Evolutionary conservation across 345 rosid species (phyloP).

Genomic region (Heritiera littoralis): DNA sequence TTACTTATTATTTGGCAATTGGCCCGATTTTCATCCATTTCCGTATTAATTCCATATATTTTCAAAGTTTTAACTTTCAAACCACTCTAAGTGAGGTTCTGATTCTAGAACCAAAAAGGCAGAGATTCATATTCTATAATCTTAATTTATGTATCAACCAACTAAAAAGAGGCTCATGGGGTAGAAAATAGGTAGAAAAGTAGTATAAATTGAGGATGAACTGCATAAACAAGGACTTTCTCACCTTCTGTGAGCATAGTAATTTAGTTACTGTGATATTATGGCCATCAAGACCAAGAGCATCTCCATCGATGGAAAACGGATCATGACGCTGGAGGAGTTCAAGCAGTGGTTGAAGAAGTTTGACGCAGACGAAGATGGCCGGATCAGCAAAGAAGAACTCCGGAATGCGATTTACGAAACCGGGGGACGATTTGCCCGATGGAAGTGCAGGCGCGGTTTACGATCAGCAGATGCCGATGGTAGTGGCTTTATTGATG

Average conservation of each 20-base stretch:
- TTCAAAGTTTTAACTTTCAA: too few relatives aligned
- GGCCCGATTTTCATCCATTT: too few relatives aligned
- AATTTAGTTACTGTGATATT: not conserved
- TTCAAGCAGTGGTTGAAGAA: conserved; percentile 16
- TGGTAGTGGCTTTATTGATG: not conserved
- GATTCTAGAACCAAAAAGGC: not conserved
- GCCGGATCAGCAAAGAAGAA: conserved; percentile 2
- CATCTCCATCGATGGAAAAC: conserved; percentile 7
- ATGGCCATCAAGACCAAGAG: conserved; percentile 11
- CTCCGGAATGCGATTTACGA: not conserved
- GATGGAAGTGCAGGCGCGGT: not conserved
- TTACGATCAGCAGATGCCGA: not conserved
- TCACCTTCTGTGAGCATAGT: not conserved
- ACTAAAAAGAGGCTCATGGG: not conserved
- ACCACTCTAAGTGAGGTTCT: not conserved
- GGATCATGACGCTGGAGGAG: not conserved
- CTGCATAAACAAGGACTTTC: not conserved
- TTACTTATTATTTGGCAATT: too few relatives aligned
- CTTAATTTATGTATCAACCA: not conserved
- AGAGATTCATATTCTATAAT: not conserved
- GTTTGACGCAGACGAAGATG: conserved; percentile 1
- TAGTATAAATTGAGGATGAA: not conserved
- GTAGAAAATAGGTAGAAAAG: not conserved
- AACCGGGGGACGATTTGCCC: not conserved
- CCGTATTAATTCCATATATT: too few relatives aligned